Conservation (phyloP, 2,329 filamentous ascomycete species). For the Alternaria dauci region DNA sequence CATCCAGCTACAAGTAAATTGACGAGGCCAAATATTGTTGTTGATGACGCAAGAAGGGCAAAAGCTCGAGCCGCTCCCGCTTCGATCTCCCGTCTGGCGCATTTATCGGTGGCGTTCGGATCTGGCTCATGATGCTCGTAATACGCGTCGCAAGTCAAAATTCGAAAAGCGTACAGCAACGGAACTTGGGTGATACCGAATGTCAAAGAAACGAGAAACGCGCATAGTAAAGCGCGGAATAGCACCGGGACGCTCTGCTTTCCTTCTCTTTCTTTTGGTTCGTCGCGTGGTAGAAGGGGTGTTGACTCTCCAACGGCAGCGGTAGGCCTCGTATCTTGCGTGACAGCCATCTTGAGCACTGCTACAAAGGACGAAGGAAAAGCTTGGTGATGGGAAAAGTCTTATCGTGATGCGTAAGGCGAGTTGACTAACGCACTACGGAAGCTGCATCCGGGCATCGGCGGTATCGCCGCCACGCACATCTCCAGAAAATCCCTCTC, state of each 20-base stretch:
- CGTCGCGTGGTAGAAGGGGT: constrained; percentile 24
- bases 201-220: constrained; percentile 66
- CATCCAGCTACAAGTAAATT: constrained; percentile 74
- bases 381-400: constrained; percentile 10
- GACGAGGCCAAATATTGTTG: constrained; percentile 71
- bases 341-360: constrained; percentile 15
- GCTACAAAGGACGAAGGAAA: neutral
- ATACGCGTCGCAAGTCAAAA: constrained; percentile 76
- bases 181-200: constrained; percentile 62
- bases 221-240: constrained; percentile 63
- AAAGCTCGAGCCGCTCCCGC: constrained; percentile 70
- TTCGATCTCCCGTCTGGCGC: constrained; percentile 68
- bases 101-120: constrained; percentile 61
- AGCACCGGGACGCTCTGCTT: constrained; percentile 28
- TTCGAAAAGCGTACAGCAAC: constrained; percentile 70
- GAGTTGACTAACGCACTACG: constrained; percentile 3
- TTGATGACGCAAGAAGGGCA: constrained; percentile 71
- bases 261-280: constrained; percentile 20
- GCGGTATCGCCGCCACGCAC: constrained; percentile 9
- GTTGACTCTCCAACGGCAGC: constrained; percentile 22
- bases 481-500: neutral
- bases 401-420: neutral
- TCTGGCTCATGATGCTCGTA: constrained; percentile 64
- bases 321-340: neutral
- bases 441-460: constrained; percentile 15